Evolutionary conservation across 139 green algal species (phyloP), one percentile per base, ranked within the genome.

Genomic region (Nannochloris sp.): DNA sequence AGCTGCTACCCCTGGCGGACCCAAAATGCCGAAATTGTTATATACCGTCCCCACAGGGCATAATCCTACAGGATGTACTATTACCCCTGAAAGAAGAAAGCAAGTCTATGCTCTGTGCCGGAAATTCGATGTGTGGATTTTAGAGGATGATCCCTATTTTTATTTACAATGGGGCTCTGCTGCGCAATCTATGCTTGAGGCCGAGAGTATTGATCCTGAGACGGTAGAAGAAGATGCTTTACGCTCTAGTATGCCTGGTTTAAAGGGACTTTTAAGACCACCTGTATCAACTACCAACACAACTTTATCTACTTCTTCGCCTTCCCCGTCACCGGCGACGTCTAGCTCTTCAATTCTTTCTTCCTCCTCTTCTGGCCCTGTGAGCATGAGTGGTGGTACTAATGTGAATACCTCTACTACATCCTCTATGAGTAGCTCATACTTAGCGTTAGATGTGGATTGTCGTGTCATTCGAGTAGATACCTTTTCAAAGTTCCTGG

Each of bases 111-210:
- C 60, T 57, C 71, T 91, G 37, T 76, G 73, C 65, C 54, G 65
- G 19, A 54, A 65, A 39, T 55, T 54, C 32, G n/a, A 53, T 24
- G 23, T 65, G 9, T 53, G 23, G 23, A 84, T 95, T 32, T 9
- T 95, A 10, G 88, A 95, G 72, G 88, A 95, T 57, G 88, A 95
- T 65, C 85, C 88, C 4, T 95, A 93, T 74, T 86, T 68, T 67
- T 91, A 81, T 70, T 78, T 95, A 6, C 80, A 90, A 61, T 88
- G 75, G 60, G 47, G 47, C 1, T n/a, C n/a, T n/a, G n/a, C n/a
- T n/a, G n/a, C n/a, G n/a, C n/a, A n/a, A n/a, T n/a, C n/a, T n/a
- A n/a, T n/a, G n/a, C n/a, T n/a, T n/a, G n/a, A n/a, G n/a, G n/a
- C n/a, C n/a, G n/a, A n/a, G n/a, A n/a, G n/a, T n/a, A n/a, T n/a